Evolutionary conservation across 345 rosid genomes (phyloP).

Genomic region (Corchorus olitorius): DNA sequence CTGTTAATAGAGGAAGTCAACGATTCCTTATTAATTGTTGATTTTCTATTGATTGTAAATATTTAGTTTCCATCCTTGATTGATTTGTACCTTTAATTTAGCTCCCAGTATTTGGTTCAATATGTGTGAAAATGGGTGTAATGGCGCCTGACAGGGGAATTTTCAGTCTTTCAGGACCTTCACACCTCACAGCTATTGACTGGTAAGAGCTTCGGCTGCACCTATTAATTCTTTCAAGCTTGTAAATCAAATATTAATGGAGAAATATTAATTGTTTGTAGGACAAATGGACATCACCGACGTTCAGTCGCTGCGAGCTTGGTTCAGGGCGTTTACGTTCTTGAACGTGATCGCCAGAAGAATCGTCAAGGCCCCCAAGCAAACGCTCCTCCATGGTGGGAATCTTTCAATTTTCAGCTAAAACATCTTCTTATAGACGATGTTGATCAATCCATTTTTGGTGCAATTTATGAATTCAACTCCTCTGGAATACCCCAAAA

Average conservation of each 20-base stretch:
- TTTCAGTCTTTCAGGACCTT: conserved; percentile 56
- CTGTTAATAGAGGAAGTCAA: not conserved
- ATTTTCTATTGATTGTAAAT: not conserved
- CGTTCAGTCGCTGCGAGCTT: conserved; percentile 65
- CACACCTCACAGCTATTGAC: conserved; percentile 49
- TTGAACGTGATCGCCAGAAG: conserved; percentile 64
- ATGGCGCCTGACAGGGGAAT: conserved; percentile 39
- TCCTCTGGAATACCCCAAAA: conserved; percentile 18
- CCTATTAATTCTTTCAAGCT: not conserved
- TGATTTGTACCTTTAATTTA: too few relatives aligned
- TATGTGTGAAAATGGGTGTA: not conserved
- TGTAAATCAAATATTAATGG: not conserved
- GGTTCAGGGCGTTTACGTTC: conserved; percentile 61
- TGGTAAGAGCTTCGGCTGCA: conserved; percentile 45
- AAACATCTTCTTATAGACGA: conserved; percentile 49
- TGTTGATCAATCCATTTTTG: conserved; percentile 57
- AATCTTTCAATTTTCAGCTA: conserved; percentile 51
- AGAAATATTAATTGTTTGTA: conserved; percentile 13
- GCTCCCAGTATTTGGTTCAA: not conserved
- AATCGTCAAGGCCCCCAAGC: conserved; percentile 49
- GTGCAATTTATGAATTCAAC: conserved; percentile 54
- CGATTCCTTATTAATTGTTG: too few relatives aligned
- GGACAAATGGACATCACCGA: conserved; percentile 53
- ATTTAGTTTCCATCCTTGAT: not conserved
- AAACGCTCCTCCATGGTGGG: conserved; percentile 65